Evolutionary conservation across 306 rosid genomes (phyloP).

Genomic region (Cajanus cajan): DNA sequence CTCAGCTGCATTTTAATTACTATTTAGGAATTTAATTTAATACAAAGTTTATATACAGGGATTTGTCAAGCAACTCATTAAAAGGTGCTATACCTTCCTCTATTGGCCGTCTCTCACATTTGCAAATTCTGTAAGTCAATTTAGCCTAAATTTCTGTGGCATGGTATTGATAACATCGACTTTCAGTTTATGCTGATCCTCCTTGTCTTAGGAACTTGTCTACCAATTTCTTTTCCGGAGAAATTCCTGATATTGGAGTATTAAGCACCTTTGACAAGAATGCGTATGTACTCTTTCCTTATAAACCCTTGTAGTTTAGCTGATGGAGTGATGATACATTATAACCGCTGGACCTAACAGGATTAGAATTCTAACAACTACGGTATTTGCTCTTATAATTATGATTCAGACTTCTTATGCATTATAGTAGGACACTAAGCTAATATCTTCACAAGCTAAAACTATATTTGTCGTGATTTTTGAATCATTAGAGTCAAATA

Average conservation of each 20-base stretch:
- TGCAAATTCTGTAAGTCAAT: constrained; percentile 68
- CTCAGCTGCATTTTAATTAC: not conserved
- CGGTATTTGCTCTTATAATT: not conserved
- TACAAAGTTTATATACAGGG: constrained; percentile 46
- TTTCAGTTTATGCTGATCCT: constrained; percentile 20
- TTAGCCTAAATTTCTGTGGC: not conserved
- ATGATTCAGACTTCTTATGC: not conserved
- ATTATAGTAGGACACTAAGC: not conserved
- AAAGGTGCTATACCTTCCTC: constrained; percentile 96
- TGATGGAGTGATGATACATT: too few relatives aligned
- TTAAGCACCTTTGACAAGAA: constrained; percentile 73
- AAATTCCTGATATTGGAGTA: constrained; percentile 91
- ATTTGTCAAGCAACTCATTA: constrained; percentile 79
- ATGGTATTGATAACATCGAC: not conserved
- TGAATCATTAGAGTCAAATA: not conserved
- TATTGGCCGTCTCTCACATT: constrained; percentile 72
- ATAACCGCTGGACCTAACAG: not conserved
- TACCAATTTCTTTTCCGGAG: constrained; percentile 86
- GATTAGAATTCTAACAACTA: not conserved
- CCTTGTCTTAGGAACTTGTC: constrained; percentile 79
- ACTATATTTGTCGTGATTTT: not conserved
- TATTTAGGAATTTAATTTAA: constrained; percentile 7
- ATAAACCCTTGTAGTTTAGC: not conserved
- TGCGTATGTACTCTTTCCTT: constrained; percentile 57
- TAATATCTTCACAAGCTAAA: not conserved